Evolutionary conservation across 208 protist genomes (phyloP).

Genomic region (Acanthamoeba culbertsoni): DNA sequence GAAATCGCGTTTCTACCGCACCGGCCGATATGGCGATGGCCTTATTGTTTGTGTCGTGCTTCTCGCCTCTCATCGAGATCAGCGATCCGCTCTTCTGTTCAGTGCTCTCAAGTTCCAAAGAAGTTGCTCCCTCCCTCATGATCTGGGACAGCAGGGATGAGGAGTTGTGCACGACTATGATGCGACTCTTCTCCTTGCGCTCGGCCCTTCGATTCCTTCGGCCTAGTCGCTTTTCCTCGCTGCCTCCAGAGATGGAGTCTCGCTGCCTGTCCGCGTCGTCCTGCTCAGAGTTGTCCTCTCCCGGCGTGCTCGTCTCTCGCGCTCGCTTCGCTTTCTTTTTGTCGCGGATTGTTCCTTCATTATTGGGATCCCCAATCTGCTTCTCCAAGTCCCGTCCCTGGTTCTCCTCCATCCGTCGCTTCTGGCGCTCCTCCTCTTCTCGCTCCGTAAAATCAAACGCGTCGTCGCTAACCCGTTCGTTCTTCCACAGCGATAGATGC

Average conservation of each 20-base stretch:
- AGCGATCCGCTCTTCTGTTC: neutral
- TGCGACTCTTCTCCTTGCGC: conserved; percentile 43
- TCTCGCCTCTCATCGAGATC: neutral
- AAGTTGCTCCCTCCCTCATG: neutral
- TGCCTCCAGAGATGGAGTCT: neutral
- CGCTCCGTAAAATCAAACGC: conserved; percentile 17
- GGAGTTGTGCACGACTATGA: conserved; percentile 17
- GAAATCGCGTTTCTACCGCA: neutral
- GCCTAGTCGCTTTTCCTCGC: neutral
- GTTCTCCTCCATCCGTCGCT: neutral
- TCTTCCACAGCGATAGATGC: conserved; percentile 31
- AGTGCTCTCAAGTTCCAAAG: neutral
- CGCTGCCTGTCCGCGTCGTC: neutral
- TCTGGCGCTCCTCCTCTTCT: neutral
- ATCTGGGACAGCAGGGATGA: conserved; percentile 17
- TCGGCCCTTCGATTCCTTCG: neutral
- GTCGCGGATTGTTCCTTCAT: neutral
- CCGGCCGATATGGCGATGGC: neutral
- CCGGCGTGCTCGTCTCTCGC: neutral
- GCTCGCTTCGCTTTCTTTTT: neutral
- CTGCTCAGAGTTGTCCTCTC: neutral
- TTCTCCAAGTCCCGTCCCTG: neutral
- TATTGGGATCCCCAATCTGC: neutral
- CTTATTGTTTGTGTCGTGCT: neutral
- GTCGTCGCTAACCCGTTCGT: conserved; percentile 7